Evolutionary conservation across 2,329 filamentous ascomycete species (phyloP), one percentile per base, ranked within the genome.

Genomic region (Alternaria angustiovoidea): DNA sequence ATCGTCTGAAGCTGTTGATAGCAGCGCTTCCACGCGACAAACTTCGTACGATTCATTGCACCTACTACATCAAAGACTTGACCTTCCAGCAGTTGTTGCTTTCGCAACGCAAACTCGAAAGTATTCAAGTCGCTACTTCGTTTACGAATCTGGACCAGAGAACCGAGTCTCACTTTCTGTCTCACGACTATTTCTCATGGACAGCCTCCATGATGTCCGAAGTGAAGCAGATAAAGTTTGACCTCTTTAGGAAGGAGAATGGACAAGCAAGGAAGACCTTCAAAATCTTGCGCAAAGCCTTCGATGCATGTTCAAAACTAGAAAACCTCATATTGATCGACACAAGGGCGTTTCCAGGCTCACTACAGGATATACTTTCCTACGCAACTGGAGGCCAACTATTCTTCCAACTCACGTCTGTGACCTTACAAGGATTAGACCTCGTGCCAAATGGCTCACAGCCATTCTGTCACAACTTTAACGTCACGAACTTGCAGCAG

Each of bases 341-440:
- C 16, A 0, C 14, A 16, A 7, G 0, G 16, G 2, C 6, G 5
- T n/a, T 6, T 0, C 16, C 5, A 20, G 18, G 4, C 16, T 46
- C 43, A 3, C 18, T 46, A 30, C 24, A 46, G 28, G 43, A 4
- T 12, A 26, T 46, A n/a, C 43, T 46, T 9, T 46, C 0, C 26
- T 46, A 20, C n/a, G 34, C 43, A 28, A 5, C 16, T n/a, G 43
- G 30, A 2, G 20, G 26, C 11, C 43, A 28, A n/a, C 26, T 46
- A 20, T 46, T 46, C 24, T 30, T 9, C 16, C 28, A 30, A 11
- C 43, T 46, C 1, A 46, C 24, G 1, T 30, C 43, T 4, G 18
- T 46, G 5, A 20, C 5, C 24, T 20, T 46, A 2, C 0, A 14
- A 7, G n/a, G 14, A 16, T 6, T 34, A 9, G 0, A n/a, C 4